Evolutionary conservation across 257 asterid species (phyloP).

Genomic region (Perilla frutescens): DNA sequence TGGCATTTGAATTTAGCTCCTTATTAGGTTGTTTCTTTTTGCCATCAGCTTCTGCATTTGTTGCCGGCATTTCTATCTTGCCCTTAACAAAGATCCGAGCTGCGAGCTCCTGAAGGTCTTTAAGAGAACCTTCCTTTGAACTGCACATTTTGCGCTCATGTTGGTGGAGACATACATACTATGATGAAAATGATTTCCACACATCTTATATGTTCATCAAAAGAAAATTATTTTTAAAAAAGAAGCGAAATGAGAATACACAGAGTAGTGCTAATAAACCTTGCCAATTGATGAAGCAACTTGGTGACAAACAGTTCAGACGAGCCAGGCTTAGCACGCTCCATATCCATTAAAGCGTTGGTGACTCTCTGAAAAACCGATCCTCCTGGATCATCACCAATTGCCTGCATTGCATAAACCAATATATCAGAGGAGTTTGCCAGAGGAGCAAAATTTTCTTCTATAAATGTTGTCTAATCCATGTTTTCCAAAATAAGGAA

Average conservation of each 20-base stretch:
- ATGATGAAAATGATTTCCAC: slow-evolving; percentile 25
- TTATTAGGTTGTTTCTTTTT: slow-evolving; percentile 75
- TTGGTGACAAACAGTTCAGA: slow-evolving; percentile 75
- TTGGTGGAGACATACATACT: slow-evolving; percentile 27
- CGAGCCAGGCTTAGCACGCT: slow-evolving; percentile 75
- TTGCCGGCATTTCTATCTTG: slow-evolving; percentile 58
- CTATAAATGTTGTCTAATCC: neutral
- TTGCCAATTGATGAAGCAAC: slow-evolving; percentile 84
- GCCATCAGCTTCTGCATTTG: slow-evolving; percentile 61
- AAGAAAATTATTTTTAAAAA: neutral
- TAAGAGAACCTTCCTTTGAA: slow-evolving; percentile 81
- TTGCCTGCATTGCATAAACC: slow-evolving; percentile 50
- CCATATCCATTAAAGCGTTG: slow-evolving; percentile 79
- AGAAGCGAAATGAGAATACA: slow-evolving; percentile 16
- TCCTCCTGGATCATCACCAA: slow-evolving; percentile 67
- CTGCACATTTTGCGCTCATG: slow-evolving; percentile 50
- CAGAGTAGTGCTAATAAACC: slow-evolving; percentile 49
- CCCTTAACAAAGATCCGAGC: slow-evolving; percentile 62
- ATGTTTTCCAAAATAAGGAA: neutral
- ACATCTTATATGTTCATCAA: neutral
- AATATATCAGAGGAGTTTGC: slow-evolving; percentile 16
- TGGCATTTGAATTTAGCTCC: slow-evolving; percentile 75
- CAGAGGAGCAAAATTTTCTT: neutral
- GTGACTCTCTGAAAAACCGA: slow-evolving; percentile 60
- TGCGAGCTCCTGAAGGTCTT: slow-evolving; percentile 85